phyloP scores from a whole-genome alignment of 2,329 filamentous ascomycete genomes.

The Aspergillus sp. region DNA sequence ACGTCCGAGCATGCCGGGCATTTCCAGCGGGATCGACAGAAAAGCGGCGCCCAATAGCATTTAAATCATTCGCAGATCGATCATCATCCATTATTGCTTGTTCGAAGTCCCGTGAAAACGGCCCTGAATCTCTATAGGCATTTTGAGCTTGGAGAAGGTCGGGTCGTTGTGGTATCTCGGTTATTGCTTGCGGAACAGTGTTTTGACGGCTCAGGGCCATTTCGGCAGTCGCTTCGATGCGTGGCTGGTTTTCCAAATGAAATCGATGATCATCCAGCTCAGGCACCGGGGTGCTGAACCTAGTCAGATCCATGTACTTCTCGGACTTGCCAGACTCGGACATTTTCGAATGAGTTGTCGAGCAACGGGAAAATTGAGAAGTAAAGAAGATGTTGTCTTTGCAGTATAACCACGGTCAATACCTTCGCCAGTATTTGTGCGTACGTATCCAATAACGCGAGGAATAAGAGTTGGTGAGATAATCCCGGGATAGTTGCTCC shows the following conservation, averaged over 20 bases:
- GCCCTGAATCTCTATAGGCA: constrained; percentile 42
- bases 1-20: constrained; percentile 33
- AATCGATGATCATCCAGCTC: constrained; percentile 82
- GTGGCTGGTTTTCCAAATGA: constrained; percentile 37
- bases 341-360: constrained; percentile 30
- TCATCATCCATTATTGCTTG: constrained; percentile 81
- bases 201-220: constrained; percentile 30
- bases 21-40: constrained; percentile 44
- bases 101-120: constrained; percentile 78
- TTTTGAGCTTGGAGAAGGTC: constrained; percentile 50
- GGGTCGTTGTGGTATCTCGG: constrained; percentile 50
- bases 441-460: constrained; percentile 11
- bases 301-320: constrained; percentile 55
- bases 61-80: constrained; percentile 35
- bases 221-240: constrained; percentile 38
- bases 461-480: constrained; percentile 24
- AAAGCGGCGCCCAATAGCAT: constrained; percentile 36
- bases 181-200: constrained; percentile 49
- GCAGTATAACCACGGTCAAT: not conserved
- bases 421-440: constrained; percentile 2
- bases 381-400: not conserved
- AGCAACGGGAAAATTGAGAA: not conserved
- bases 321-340: constrained; percentile 65
- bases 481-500: constrained; percentile 30
- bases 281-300: constrained; percentile 63